Percentiles rank a stretch among this genome's conserved stretches.
These are phyloP conservation scores for Orbilia blumenaviensis DNA, from an alignment of 2,329 filamentous ascomycete species.

Conservation along the genomic window DNA sequence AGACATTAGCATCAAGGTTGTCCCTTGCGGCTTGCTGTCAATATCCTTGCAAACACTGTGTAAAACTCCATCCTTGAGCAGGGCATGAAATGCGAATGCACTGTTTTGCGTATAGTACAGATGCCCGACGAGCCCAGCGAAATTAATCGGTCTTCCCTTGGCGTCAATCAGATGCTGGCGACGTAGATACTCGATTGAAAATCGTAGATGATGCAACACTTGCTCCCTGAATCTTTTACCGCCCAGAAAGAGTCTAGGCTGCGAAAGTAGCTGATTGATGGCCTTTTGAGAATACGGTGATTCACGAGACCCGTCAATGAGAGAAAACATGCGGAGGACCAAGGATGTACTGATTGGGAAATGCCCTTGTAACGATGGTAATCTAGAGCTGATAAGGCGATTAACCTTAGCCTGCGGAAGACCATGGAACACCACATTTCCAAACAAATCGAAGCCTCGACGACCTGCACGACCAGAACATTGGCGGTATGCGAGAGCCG, in stretches of 20 bases:
- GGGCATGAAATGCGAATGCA: slow-evolving; percentile 78
- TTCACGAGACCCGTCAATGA: slow-evolving; percentile 73
- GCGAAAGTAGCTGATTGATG: slow-evolving; percentile 74
- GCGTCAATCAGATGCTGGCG: slow-evolving; percentile 72
- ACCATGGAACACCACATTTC: slow-evolving; percentile 81
- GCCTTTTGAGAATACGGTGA: slow-evolving; percentile 71
- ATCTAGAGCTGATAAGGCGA: slow-evolving; percentile 75
- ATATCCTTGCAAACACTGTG: slow-evolving; percentile 70
- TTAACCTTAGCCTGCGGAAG: slow-evolving; percentile 70
- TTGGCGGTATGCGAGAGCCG: slow-evolving; percentile 79
- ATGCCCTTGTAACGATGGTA: slow-evolving; percentile 79
- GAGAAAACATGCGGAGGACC: slow-evolving; percentile 73
- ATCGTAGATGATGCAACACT: slow-evolving; percentile 78
- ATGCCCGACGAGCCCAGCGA: slow-evolving; percentile 75
- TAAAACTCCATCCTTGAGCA: slow-evolving; percentile 77
- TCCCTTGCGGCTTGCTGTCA: slow-evolving; percentile 64
- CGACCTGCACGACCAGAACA: slow-evolving; percentile 80
- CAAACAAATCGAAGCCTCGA: slow-evolving; percentile 80
- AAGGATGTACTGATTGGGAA: slow-evolving; percentile 80
- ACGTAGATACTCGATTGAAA: slow-evolving; percentile 81
- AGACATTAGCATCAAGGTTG: slow-evolving; percentile 71
- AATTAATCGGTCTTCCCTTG: slow-evolving; percentile 73
- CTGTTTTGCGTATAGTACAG: slow-evolving; percentile 80
- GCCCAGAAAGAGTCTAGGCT: slow-evolving; percentile 75
- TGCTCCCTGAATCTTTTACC: slow-evolving; percentile 74